Percentiles rank a stretch among this genome's conserved stretches.
Conservation (phyloP, 345 rosid species). For the Kandelia obovata region DNA sequence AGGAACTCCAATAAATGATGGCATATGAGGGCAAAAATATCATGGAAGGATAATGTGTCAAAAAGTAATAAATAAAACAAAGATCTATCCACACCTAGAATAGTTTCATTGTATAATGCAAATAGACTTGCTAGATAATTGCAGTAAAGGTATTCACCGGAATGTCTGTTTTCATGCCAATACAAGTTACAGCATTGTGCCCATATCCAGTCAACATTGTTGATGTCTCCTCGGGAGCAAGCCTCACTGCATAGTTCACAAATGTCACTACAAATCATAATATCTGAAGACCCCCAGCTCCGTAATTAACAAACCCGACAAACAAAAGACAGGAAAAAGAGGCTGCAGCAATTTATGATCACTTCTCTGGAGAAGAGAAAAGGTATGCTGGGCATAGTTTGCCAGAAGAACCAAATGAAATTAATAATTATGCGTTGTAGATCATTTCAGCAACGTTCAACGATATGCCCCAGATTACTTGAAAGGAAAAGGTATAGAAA, state of each 20-base stretch:
- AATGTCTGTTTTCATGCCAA: constrained; percentile 74
- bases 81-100: constrained; percentile 1
- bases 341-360: no score
- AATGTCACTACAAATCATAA: background rate
- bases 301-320: background rate
- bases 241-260: constrained; percentile 67
- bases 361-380: no score
- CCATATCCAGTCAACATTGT: constrained; percentile 61
- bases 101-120: constrained; percentile 5
- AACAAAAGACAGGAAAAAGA: background rate
- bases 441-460: no score
- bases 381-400: no score
- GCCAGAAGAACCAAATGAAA: no score
- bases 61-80: background rate
- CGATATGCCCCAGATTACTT: no score
- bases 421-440: no score
- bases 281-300: background rate
- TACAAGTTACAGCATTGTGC: constrained; percentile 85
- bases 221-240: constrained; percentile 83
- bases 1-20: background rate
- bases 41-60: background rate
- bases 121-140: constrained; percentile 9
- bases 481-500: no score
- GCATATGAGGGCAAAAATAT: constrained; percentile 1
- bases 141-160: constrained; percentile 48